Percentiles rank a stretch among this genome's conserved stretches.
Conservation (phyloP, 495 filamentous ascomycete genomes). For the Podospora australis region DNA sequence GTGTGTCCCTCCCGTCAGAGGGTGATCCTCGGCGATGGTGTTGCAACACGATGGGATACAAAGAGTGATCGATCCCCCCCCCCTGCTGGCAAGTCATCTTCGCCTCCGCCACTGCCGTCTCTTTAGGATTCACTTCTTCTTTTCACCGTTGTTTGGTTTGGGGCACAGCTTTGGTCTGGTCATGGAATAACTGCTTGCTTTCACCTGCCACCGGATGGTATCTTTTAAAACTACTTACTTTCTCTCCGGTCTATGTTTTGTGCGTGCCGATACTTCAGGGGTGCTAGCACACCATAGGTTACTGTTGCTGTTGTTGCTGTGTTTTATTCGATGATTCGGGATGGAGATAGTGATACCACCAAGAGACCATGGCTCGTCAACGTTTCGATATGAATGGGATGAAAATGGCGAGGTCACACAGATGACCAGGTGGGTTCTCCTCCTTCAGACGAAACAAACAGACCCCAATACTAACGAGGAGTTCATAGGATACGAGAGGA, state of each 20-base stretch:
- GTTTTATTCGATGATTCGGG: slow-evolving; percentile 11
- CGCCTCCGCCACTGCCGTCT: slow-evolving; percentile 9
- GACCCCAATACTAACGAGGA: not conserved
- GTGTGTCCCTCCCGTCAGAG: too few species aligned
- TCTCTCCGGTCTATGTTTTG: not conserved
- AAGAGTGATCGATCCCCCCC: slow-evolving; percentile 7
- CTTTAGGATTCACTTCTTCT: slow-evolving; percentile 4
- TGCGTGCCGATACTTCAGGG: too few species aligned
- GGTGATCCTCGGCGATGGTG: not conserved
- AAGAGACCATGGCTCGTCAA: slow-evolving; percentile 24
- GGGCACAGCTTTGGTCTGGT: not conserved
- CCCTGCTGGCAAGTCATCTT: slow-evolving; percentile 4
- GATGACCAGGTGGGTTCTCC: slow-evolving; percentile 19
- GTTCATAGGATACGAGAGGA: slow-evolving; percentile 12
- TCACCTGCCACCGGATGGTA: not conserved
- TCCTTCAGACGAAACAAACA: not conserved
- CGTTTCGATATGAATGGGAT: slow-evolving; percentile 28
- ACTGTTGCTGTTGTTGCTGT: slow-evolving; percentile 16
- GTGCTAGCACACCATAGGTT: too few species aligned
- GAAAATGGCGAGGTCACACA: slow-evolving; percentile 28
- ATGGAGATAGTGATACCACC: slow-evolving; percentile 32
- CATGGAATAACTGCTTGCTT: not conserved
- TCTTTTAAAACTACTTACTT: not conserved
- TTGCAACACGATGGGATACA: not conserved
- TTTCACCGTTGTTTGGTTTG: not conserved